A percentile compares a stretch with the other conserved stretches of the same genome.
phyloP scores from a whole-genome alignment of 352 stramenopile species.

The Globisporangium acanthophoron region DNA sequence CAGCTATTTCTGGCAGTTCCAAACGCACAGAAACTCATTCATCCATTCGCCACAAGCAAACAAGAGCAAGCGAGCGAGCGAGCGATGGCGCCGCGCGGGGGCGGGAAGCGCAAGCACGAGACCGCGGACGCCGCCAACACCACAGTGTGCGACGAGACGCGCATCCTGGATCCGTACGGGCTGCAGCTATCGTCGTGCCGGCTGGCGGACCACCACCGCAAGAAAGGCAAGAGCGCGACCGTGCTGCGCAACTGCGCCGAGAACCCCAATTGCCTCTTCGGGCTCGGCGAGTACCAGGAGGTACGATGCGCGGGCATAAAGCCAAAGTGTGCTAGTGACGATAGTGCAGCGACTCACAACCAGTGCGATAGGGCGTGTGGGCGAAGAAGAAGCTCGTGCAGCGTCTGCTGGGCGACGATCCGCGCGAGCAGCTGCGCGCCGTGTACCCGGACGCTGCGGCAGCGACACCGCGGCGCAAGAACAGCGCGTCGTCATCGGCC shows the following conservation, averaged over 20 bases:
- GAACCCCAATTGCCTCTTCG: slow-evolving; percentile 86
- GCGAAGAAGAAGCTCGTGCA: slow-evolving; percentile 44
- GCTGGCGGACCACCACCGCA: slow-evolving; percentile 53
- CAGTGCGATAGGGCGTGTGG: slow-evolving; percentile 49
- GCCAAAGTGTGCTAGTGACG: too few relatives aligned
- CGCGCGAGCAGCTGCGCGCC: slow-evolving; percentile 40
- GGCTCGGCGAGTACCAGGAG: slow-evolving; percentile 70
- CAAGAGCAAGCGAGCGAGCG: background rate
- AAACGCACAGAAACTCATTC: too few relatives aligned
- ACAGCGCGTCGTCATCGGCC: slow-evolving; percentile 1
- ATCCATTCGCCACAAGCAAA: too few relatives aligned
- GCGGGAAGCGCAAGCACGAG: slow-evolving; percentile 53
- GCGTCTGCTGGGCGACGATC: slow-evolving; percentile 60
- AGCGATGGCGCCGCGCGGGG: slow-evolving; percentile 18
- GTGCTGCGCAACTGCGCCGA: slow-evolving; percentile 61
- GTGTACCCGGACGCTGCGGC: slow-evolving; percentile 10
- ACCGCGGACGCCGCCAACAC: background rate
- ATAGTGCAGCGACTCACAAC: background rate
- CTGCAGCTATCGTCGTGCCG: slow-evolving; percentile 37
- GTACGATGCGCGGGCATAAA: slow-evolving; percentile 11
- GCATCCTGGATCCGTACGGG: slow-evolving; percentile 56
- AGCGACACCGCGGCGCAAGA: slow-evolving; percentile 3
- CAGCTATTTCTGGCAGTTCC: too few relatives aligned
- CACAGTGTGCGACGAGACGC: slow-evolving; percentile 19
- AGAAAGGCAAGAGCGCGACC: slow-evolving; percentile 29